Evolutionary conservation across 139 green algal genomes (phyloP), one percentile per base, ranked within the genome.

Genomic region (Picochlorum sp.): DNA sequence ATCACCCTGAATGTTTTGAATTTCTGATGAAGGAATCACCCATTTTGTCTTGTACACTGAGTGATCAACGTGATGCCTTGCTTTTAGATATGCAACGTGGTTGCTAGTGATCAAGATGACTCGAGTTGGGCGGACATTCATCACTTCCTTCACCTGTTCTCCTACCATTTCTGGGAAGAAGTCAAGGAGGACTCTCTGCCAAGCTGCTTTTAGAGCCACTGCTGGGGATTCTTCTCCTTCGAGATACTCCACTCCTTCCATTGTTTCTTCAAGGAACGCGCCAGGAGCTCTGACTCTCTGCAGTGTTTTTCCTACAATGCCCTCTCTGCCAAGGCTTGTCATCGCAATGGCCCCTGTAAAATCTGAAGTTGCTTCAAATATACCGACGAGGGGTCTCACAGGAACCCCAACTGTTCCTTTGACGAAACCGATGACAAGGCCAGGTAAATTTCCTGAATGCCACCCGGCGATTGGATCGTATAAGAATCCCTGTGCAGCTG

Each of bases 251-350:
- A 61, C 34, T 30, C 15, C 67, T 57, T 63, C 79, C 24, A 50
- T 47, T 15, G 34, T 41, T 8, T 77, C 76, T 58, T 80, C 76
- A 24, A 45, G 56, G 75, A 70, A 57, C 41, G 80, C 65, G 34
- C 85, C 85, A 1, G 86, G 86, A 4, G 85, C 79, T 21, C 73
- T 57, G 23, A 92, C 74, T n/a, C 86, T 75, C 4, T 82, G 80
- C 45, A 84, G 71, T 5, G 88, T 72, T 68, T 82, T 90, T 57
- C 87, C 78, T 30, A 76, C 76, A 69, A 95, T 94, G 70, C 83
- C 88, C 47, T 86, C 66, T 63, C 79, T 79, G n/a, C 88, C 88
- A 63, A 92, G 70, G 66, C 76, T 88, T 57, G 83, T 38, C 45
- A 94, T 79, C 4, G 79, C 84, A 9, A 88, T 28, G 18, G 84